Conservation (phyloP, 257 asterid species). For the Lithospermum erythrorhizon region DNA sequence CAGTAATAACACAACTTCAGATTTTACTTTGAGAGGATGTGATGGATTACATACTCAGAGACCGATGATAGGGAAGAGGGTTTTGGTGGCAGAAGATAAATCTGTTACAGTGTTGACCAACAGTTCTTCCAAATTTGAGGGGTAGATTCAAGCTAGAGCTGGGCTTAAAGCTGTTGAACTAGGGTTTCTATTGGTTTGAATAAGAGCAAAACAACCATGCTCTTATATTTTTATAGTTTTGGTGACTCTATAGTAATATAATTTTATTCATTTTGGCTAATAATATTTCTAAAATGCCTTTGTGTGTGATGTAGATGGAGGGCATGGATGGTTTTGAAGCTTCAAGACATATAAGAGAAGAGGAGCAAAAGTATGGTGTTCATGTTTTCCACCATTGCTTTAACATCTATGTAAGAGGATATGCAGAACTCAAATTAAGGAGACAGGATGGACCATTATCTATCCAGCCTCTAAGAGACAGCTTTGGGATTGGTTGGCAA, state of each 20-base stretch:
- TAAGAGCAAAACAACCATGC: constrained; percentile 21
- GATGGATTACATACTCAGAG: not conserved
- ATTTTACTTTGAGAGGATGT: too few relatives aligned
- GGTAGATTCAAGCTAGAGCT: constrained; percentile 36
- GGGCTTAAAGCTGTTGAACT: constrained; percentile 38
- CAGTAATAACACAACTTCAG: not conserved
- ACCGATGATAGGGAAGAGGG: constrained; percentile 42
- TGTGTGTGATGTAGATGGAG: constrained; percentile 41
- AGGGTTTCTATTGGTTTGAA: constrained; percentile 21
- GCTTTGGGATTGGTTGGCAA: too few relatives aligned
- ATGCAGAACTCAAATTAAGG: not conserved
- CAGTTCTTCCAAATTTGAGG: constrained; percentile 33
- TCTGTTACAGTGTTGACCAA: constrained; percentile 23
- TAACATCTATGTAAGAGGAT: not conserved
- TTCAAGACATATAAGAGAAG: constrained; percentile 44
- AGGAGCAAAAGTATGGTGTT: constrained; percentile 22
- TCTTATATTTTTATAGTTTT: constrained; percentile 79
- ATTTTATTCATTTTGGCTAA: too few relatives aligned
- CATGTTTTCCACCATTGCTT: not conserved
- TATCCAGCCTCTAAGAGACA: not conserved
- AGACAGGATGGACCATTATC: not conserved
- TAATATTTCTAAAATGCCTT: too few relatives aligned
- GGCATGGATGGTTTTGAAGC: constrained; percentile 69
- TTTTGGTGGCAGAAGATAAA: constrained; percentile 62
- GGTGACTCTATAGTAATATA: constrained; percentile 36